phyloP scores from a whole-genome alignment of 129 eudicot genomes.

The sunflower (Helianthus annuus) region HanXRQr2.0-SUNRISE NC_035436.2:6037935-6038434 shows the following conservation, averaged over 20 bases:
- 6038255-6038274: too few species aligned
- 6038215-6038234: constrained; percentile 68
- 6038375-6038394: constrained; percentile 76
- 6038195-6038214: constrained; percentile 88
- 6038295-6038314: too few species aligned
- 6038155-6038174: constrained; percentile 81
- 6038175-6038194: constrained; percentile 84
- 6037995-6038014: too few species aligned
- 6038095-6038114: neutral
- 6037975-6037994: too few species aligned
- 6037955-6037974: too few species aligned
- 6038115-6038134: neutral
- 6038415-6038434: constrained; percentile 36
- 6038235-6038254: too few species aligned
- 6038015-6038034: neutral
- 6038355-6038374: constrained; percentile 48
- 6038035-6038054: neutral
- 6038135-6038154: constrained; percentile 48
- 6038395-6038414: constrained; percentile 77
- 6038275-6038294: too few species aligned
- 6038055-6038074: neutral
- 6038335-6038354: too few species aligned
- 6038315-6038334: too few species aligned
- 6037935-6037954: too few species aligned
- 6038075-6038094: neutral